These are phyloP conservation scores for Hyphopichia khmerensis DNA, from an alignment of 1,139 yeast genomes.

Conservation along the genomic window DNA sequence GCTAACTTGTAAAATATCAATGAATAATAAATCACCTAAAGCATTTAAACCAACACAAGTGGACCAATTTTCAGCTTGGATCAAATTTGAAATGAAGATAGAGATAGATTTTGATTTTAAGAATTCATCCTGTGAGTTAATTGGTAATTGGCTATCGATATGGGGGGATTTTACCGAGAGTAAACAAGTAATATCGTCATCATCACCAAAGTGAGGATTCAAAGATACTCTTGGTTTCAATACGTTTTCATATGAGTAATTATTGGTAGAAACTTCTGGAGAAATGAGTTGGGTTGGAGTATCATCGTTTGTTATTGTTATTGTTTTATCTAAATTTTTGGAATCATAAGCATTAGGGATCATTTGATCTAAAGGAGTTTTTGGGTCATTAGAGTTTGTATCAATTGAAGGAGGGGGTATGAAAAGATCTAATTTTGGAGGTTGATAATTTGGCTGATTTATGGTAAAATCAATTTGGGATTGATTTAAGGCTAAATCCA, in stretches of 20 bases:
- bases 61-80: conserved; percentile 4
- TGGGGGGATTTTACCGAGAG: conserved; percentile 28
- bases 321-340: conserved; percentile 7
- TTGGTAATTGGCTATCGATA: conserved; percentile 10
- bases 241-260: not conserved
- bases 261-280: conserved; percentile 15
- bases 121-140: conserved; percentile 13
- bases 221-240: conserved; percentile 19
- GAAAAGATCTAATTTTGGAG: not conserved
- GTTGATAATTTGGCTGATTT: not conserved
- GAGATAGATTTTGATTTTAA: conserved; percentile 10
- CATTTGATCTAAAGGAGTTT: conserved; percentile 25
- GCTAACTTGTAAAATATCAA: conserved; percentile 44
- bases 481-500: conserved; percentile 18
- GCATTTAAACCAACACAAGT: conserved; percentile 6
- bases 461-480: not conserved
- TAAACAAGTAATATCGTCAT: conserved; percentile 12
- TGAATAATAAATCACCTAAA: conserved; percentile 32
- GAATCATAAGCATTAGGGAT: conserved; percentile 18
- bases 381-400: conserved; percentile 12
- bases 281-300: conserved; percentile 13
- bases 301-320: not conserved
- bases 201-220: not conserved
- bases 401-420: not conserved
- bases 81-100: conserved; percentile 2